These are phyloP conservation scores for Begonia loranthoides DNA, from an alignment of 306 rosid species.

Conservation along the genomic window DNA sequence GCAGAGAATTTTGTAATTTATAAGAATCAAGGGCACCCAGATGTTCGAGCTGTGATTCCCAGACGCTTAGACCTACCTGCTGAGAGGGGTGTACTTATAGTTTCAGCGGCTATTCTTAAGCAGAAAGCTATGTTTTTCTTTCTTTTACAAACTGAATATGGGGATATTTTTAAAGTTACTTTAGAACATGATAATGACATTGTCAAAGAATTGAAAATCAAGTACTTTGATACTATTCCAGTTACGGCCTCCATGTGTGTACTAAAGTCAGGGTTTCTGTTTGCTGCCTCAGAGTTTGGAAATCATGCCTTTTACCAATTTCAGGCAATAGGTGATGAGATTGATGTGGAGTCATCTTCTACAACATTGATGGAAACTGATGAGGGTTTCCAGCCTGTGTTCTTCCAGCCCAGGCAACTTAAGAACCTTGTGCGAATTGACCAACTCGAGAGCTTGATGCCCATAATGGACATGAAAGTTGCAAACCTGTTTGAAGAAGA, in stretches of 20 bases:
- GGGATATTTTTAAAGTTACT: slow-evolving; percentile 87
- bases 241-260: slow-evolving; percentile 94
- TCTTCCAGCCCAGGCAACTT: slow-evolving; percentile 73
- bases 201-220: slow-evolving; percentile 66
- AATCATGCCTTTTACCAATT: slow-evolving; percentile 82
- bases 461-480: slow-evolving; percentile 89
- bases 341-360: slow-evolving; percentile 87
- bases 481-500: slow-evolving; percentile 86
- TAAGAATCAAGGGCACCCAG: slow-evolving; percentile 83
- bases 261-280: slow-evolving; percentile 73
- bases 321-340: slow-evolving; percentile 82
- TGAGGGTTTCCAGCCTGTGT: slow-evolving; percentile 87
- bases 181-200: slow-evolving; percentile 65
- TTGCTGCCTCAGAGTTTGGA: slow-evolving; percentile 94
- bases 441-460: slow-evolving; percentile 92
- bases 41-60: slow-evolving; percentile 89
- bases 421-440: slow-evolving; percentile 93
- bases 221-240: slow-evolving; percentile 89
- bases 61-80: slow-evolving; percentile 73
- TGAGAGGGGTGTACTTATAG: slow-evolving; percentile 85
- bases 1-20: slow-evolving; percentile 93
- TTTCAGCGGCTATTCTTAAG: slow-evolving; percentile 84
- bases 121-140: slow-evolving; percentile 75
- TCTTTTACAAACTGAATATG: slow-evolving; percentile 91
- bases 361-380: slow-evolving; percentile 74